Base-by-base conservation (phyloP, 139 green algal genomes). In the Coccomyxa sp. region DNA sequence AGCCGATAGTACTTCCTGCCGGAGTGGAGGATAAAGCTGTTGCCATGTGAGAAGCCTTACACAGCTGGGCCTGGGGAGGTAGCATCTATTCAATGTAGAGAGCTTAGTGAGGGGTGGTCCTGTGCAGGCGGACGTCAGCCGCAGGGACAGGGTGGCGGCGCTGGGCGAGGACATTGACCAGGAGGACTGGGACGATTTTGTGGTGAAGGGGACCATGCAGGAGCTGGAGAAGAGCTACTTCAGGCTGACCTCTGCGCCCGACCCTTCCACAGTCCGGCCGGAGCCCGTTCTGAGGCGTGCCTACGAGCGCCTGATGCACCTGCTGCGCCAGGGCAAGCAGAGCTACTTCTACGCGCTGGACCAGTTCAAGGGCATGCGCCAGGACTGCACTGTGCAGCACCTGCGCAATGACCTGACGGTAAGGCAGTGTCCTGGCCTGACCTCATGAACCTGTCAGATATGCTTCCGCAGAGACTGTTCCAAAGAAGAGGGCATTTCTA, bases 331-430 rank as follows among this genome's bases (percentile, higher is more conserved):
- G 10, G 69, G 82, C 18, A 33, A 84, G 38, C 86, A 82, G 18
- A 85, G 84, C 73, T 94, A 91, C 68, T 92, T 96, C 68, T 96
- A 95, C 78, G 79, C 83, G 9, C 78, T 83, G 34, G 94, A 98
- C 81, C 94, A 98, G 87, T 91, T 97, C 86, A 98, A 98, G 86
- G 93, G 87, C 71, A 93, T 97, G 87, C 88, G 94, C 35, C 94
- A 97, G 85, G 94, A 97, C 88, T 91, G 87, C 82, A 94, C 90
- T 0, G 92, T 97, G 70, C 93, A 97, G 87, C 86, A 89, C 74
- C 83, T 97, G 29, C 88, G 88, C 36, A 89, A 89, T 33, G 82
- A 82, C 22, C 74, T 94, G 7, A 79, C 89, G 36, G 91, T 93
- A 78, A 78, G 81, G 24, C n/a, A 73, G 24, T 27, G 24, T 73